A percentile compares a stretch with the other conserved stretches of the same genome.
Conservation (phyloP, 371 early-diverging fungal genomes). For the Coemansia sp. region DNA sequence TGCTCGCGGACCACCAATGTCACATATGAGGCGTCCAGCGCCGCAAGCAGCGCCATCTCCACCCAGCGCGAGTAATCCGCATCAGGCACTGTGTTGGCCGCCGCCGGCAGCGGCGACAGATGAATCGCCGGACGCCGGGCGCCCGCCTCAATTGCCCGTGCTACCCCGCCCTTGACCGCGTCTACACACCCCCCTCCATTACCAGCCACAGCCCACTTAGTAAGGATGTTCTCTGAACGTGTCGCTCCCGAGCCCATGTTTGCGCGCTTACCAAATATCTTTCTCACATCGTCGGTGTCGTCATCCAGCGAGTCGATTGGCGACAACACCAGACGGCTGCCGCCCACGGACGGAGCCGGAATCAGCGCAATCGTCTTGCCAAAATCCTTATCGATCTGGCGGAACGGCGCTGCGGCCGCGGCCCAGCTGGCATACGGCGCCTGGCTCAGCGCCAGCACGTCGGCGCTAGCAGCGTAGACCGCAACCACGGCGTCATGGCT, state of each 20-base stretch:
- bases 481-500: conserved; percentile 40
- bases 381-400: conserved; percentile 35
- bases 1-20: conserved; percentile 83
- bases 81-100: conserved; percentile 25
- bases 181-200: conserved; percentile 39
- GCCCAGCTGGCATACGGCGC: conserved; percentile 5
- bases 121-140: conserved; percentile 59
- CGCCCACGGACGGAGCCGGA: conserved; percentile 47
- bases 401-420: conserved; percentile 18
- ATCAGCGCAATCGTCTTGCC: conserved; percentile 26
- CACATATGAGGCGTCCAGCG: conserved; percentile 71
- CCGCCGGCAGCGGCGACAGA: conserved; percentile 59
- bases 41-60: conserved; percentile 73
- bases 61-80: conserved; percentile 66
- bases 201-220: neutral
- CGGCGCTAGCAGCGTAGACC: conserved; percentile 21
- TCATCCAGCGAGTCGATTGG: conserved; percentile 70
- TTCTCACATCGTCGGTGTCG: conserved; percentile 84
- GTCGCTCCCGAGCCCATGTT: no score
- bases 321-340: conserved; percentile 65
- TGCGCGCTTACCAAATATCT: conserved; percentile 27
- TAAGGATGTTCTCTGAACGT: neutral
- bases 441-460: conserved; percentile 2
- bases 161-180: conserved; percentile 63
- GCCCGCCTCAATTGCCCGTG: conserved; percentile 69